Conservation (phyloP, 768 basidiomycete species). For the Tylopilus subfusipes region DNA sequence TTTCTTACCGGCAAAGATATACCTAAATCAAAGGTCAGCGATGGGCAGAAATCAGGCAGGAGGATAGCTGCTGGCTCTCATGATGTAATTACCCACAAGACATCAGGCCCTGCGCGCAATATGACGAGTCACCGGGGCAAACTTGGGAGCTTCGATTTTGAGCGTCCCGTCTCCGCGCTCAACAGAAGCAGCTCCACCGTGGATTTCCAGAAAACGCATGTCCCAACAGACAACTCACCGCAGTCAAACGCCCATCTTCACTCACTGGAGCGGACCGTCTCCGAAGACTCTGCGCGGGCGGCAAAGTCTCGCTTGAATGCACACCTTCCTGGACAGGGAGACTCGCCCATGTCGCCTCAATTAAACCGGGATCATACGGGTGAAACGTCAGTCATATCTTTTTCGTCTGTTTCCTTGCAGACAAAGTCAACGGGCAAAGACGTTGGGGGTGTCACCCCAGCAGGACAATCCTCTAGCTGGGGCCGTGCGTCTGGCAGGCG, state of each 20-base stretch:
- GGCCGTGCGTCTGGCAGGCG: constrained; percentile 50
- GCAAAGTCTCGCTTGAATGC: constrained; percentile 8
- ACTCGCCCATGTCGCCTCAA: constrained; percentile 21
- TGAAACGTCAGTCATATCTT: constrained; percentile 30
- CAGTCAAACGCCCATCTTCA: constrained; percentile 14
- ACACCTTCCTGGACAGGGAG: constrained; percentile 14
- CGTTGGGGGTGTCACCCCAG: constrained; percentile 20
- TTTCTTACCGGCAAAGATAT: constrained; percentile 28
- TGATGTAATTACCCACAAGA: constrained; percentile 6
- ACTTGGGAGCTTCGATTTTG: constrained; percentile 76
- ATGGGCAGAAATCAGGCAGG: constrained; percentile 27
- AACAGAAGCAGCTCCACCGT: constrained; percentile 30
- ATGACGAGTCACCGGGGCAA: constrained; percentile 45
- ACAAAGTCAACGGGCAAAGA: constrained; percentile 38
- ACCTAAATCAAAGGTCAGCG: constrained; percentile 17
- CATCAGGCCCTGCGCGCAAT: constrained; percentile 21
- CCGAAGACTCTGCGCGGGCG: constrained; percentile 24
- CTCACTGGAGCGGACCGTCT: constrained; percentile 25
- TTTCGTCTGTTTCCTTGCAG: constrained; percentile 35
- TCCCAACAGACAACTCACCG: constrained; percentile 4
- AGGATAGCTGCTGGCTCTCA: constrained; percentile 12
- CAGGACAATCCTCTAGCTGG: constrained; percentile 51
- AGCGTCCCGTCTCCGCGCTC: constrained; percentile 51
- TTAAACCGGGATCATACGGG: constrained; percentile 39
- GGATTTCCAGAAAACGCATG: constrained; percentile 13